These are phyloP conservation scores for Chytridiales sp. DNA, from an alignment of 371 early-diverging fungal genomes.

Conservation along the genomic window DNA sequence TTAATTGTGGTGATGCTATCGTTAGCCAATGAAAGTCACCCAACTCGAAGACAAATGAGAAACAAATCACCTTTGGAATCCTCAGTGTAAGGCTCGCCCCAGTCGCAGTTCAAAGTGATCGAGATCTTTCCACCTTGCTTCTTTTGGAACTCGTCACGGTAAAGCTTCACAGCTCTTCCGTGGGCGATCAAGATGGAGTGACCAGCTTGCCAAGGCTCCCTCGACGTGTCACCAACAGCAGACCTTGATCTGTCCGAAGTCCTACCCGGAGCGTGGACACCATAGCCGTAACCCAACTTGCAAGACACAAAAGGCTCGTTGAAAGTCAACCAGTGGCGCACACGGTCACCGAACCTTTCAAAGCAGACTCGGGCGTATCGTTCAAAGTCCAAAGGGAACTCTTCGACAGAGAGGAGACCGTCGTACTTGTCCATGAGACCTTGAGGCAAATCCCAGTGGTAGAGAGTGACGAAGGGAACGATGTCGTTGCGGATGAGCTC, in stretches of 20 bases:
- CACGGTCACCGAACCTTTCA: constrained; percentile 30
- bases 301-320: constrained; percentile 38
- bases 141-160: constrained; percentile 25
- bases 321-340: constrained; percentile 42
- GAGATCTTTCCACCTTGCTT: constrained; percentile 22
- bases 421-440: constrained; percentile 30
- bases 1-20: too few species aligned
- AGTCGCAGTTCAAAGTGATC: constrained; percentile 29
- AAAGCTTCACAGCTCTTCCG: constrained; percentile 28
- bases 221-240: constrained; percentile 17
- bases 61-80: neutral
- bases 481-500: constrained; percentile 33
- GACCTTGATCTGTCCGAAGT: constrained; percentile 10
- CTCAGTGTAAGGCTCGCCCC: constrained; percentile 20
- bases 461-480: constrained; percentile 37
- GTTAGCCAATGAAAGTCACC: neutral
- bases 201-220: constrained; percentile 22
- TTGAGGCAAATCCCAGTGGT: constrained; percentile 42
- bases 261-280: constrained; percentile 36
- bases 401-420: constrained; percentile 21
- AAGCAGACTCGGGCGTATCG: constrained; percentile 31
- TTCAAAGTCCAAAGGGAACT: constrained; percentile 28
- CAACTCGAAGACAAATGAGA: neutral
- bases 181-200: constrained; percentile 38
- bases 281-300: constrained; percentile 8